Conservation (phyloP, 805 yeast genomes). For the Blastobotrys muscicola region DNA sequence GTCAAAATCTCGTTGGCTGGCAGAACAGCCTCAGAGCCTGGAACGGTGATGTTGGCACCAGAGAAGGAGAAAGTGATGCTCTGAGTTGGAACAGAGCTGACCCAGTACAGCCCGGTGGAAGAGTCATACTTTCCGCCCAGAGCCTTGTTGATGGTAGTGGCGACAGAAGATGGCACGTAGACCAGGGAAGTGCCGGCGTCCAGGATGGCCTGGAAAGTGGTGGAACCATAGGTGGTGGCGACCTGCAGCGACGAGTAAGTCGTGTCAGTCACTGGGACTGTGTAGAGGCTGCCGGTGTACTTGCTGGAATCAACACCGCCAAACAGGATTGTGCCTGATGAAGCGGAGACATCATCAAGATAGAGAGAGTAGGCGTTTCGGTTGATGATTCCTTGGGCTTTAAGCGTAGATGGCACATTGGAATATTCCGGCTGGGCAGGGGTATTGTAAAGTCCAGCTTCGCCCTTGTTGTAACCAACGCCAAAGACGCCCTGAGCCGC, state of each 20-base stretch:
- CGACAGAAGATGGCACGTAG: constrained; percentile 3
- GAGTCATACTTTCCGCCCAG: constrained; percentile 1
- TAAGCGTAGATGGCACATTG: constrained; percentile 52
- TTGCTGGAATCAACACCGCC: constrained; percentile 40
- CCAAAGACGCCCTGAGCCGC: constrained; percentile 17
- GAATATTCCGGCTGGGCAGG: constrained; percentile 31
- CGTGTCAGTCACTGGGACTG: constrained; percentile 33
- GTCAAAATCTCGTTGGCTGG: constrained; percentile 8
- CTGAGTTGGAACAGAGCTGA: constrained; percentile 3
- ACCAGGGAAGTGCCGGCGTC: constrained; percentile 13
- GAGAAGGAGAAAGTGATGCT: background rate
- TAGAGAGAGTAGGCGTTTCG: constrained; percentile 52
- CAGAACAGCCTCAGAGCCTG: constrained; percentile 10
- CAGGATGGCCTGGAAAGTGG: constrained; percentile 9
- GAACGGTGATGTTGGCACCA: constrained; percentile 5
- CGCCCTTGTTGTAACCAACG: constrained; percentile 15
- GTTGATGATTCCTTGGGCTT: constrained; percentile 43
- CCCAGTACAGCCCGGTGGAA: constrained; percentile 18
- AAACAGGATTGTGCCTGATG: constrained; percentile 27
- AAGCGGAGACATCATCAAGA: constrained; percentile 32
- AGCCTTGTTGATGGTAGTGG: background rate
- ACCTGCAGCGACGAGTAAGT: constrained; percentile 10
- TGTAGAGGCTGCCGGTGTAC: constrained; percentile 33
- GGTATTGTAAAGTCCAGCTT: constrained; percentile 24
- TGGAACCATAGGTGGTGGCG: constrained; percentile 1